These are phyloP conservation scores for Alternaria triticina DNA, from an alignment of 2,329 filamentous ascomycete species.

Conservation along the genomic window DNA sequence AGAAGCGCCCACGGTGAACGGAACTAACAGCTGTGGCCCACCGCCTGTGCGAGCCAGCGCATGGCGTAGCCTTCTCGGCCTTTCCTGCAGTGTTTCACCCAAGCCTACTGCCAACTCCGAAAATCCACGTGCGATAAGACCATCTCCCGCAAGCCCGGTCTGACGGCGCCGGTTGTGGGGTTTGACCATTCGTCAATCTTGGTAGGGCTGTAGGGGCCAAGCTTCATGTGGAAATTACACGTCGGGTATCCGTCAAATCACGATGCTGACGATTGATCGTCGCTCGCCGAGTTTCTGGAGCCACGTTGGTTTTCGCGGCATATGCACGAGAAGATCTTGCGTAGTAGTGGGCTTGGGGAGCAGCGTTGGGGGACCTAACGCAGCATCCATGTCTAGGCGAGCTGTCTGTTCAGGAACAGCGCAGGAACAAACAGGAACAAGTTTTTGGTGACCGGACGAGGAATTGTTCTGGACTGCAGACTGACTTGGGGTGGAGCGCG, in stretches of 20 bases:
- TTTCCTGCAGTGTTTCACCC: conserved; percentile 18
- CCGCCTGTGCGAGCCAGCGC: conserved; percentile 9
- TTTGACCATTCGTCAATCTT: conserved; percentile 15
- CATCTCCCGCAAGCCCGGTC: conserved; percentile 17
- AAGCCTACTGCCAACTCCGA: conserved; percentile 16
- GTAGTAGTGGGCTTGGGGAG: conserved; percentile 5
- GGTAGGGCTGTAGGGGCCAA: conserved; percentile 16
- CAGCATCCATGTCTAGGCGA: conserved; percentile 15
- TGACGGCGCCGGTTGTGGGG: conserved; percentile 15
- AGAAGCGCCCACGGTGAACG: conserved; percentile 7
- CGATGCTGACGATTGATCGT: conserved; percentile 7
- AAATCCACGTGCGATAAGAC: conserved; percentile 24
- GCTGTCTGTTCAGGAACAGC: conserved; percentile 21
- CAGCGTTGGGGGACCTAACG: conserved; percentile 13
- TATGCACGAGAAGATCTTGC: conserved; percentile 17
- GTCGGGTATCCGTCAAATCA: conserved; percentile 15
- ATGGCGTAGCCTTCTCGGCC: conserved; percentile 16
- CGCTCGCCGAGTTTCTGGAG: conserved; percentile 17
- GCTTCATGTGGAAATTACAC: conserved; percentile 26
- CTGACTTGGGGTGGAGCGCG: background rate
- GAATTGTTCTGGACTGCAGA: conserved; percentile 16
- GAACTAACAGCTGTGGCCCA: conserved; percentile 13
- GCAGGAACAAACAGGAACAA: conserved; percentile 26
- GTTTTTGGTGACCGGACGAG: conserved; percentile 5
- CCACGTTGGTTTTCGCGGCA: conserved; percentile 22